Evolutionary conservation across 257 asterid genomes (phyloP), one percentile per base, ranked within the genome.

Genomic region (Misopates orontium): DNA sequence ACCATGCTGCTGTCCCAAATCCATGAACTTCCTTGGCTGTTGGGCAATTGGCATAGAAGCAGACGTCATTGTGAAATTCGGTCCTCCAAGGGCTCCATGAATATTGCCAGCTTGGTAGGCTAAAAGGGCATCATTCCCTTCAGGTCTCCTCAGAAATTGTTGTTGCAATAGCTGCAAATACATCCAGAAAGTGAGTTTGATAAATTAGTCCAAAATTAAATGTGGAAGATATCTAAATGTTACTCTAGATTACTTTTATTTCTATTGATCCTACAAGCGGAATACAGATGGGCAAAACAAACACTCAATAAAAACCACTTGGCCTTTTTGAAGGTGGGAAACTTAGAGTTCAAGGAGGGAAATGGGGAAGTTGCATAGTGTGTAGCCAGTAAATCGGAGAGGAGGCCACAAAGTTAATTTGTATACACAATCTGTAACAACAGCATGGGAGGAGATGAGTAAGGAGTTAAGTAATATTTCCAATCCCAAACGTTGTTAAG

Each of bases 131-230:
- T 87, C 98, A 70, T 82, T 86, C 59, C 95, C 98, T 54, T 91
- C 99, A 48, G 96, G 85, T 79, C 96, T 87, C 76, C 95, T 86
- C 68, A 86, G 69, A 69, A 82, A 83, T 61, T 86, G 98, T 70
- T 88, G 96, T 60, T 80, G 95, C 73, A 86, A 74, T 15, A 85
- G 63, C 96, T 86, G 85, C 78, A 79, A 60, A 75, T 60, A 50
- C 42, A 77, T 54, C 62, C 53, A 54, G 55, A 64, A 68, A 45
- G n/a, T 71, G 48, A 61, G 58, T 51, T 36, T 1, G 10, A 36
- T 2, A 28, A 28, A 28, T 28, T 28, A 2, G 6, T 28, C 6
- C 10, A 36, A 36, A 36, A 36, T 8, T 36, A 4, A 36, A 36
- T 36, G 1, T 36, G 8, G 42, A 36, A 36, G 42, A 10, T 10